Base-by-base conservation (phyloP, 176 grass and related monocot genomes). In the Dactylis glomerata region DNA sequence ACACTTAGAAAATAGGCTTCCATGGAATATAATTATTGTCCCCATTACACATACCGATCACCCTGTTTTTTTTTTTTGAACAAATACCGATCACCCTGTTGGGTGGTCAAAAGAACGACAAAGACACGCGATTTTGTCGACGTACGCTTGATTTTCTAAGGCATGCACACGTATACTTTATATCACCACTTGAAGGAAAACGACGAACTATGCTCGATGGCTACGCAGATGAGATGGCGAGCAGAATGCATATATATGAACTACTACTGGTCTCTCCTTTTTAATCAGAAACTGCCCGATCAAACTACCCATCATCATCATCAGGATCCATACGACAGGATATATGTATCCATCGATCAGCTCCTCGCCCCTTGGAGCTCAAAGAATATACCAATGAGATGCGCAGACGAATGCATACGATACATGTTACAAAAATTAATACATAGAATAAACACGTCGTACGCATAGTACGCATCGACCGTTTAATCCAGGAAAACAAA, bases 321-420 rank as follows among this genome's bases (percentile, higher is more conserved):
- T 63, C 27, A 63, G 27, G 59, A 63, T 63, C 59, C 59, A 63
- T 32, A 63, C 3, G 59, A 63, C 59, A 31, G 59, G 11, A 63
- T 63, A 28, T 31, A 63, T 63, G 59, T 31, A 63, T 63, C 28
- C 52, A n/a, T 86, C 54, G 46, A 30, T 76, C 28, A 69, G 76
- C 26, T 89, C 87, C 82, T 58, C 59, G 1, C n/a, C 59, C 40
- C 69, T 69, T n/a, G 82, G 70, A 85, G 52, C 49, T 68, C 5
- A 81, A 12, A 89, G 61, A 81, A 76, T 75, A 88, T 78, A 63
- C 51, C 58, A 58, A 81, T 10, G 17, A 22, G 68, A 59, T 55
- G 47, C 40, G 30, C 56, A 37, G 57, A 85, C 82, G 58, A 68
- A 85, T 89, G 58, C 76, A 85, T 89, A 85, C 68, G 47, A 76